These are phyloP conservation scores for Aquilaria yunnanensis DNA, from an alignment of 345 rosid species.

Conservation along the genomic window DNA sequence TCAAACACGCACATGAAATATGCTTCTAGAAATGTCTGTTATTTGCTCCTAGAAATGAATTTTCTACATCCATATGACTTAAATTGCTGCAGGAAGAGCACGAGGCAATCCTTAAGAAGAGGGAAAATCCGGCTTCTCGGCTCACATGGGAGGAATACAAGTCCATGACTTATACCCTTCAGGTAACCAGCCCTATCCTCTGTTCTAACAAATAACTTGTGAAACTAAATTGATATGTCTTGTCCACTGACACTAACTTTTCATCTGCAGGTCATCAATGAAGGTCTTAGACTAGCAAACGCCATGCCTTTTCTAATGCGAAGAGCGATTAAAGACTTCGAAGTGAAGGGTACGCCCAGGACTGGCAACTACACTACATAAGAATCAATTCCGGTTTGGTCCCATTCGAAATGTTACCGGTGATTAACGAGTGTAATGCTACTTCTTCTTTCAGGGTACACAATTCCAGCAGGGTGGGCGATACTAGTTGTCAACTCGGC, in stretches of 20 bases:
- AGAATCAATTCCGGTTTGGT: background rate
- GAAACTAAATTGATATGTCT: background rate
- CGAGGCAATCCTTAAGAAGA: slow-evolving; percentile 15
- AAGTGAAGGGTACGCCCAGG: slow-evolving; percentile 1
- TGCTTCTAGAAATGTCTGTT: background rate
- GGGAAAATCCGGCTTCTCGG: slow-evolving; percentile 1
- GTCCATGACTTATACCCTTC: slow-evolving; percentile 19
- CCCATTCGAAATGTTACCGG: background rate
- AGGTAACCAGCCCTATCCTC: slow-evolving; percentile 1
- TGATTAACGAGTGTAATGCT: background rate
- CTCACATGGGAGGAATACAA: slow-evolving; percentile 24
- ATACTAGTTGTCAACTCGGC: slow-evolving; percentile 16
- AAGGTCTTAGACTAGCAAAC: slow-evolving; percentile 20
- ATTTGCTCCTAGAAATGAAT: background rate
- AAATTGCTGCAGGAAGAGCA: slow-evolving; percentile 15
- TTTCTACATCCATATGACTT: background rate
- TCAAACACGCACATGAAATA: background rate
- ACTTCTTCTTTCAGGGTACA: slow-evolving; percentile 14
- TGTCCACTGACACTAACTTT: background rate
- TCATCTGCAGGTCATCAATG: slow-evolving; percentile 17
- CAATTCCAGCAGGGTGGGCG: slow-evolving; percentile 31
- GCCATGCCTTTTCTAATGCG: slow-evolving; percentile 14
- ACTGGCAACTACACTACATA: background rate
- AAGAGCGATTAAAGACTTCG: slow-evolving; percentile 21
- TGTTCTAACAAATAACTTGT: no score